phyloP scores from a whole-genome alignment of 306 rosid genomes.

The Rubus idaeus region DNA sequence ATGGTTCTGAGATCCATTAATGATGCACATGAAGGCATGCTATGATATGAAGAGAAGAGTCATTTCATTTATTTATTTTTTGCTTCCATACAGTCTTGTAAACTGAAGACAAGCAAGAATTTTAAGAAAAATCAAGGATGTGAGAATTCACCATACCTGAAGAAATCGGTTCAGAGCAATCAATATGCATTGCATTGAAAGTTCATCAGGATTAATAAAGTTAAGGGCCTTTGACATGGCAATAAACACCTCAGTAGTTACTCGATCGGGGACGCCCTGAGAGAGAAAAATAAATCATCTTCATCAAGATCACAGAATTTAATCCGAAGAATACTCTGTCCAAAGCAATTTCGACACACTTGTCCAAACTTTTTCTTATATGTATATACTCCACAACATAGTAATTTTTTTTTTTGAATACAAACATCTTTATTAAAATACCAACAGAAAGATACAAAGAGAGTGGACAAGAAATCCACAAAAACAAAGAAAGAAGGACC shows the following conservation, averaged over 20 bases:
- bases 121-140: conserved; percentile 13
- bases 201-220: conserved; percentile 97
- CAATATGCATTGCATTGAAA: conserved; percentile 98
- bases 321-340: not conserved
- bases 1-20: not conserved
- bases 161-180: conserved; percentile 95
- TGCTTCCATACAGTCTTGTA: not conserved
- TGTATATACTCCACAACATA: not conserved
- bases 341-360: not conserved
- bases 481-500: too few relatives aligned
- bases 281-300: conserved; percentile 7
- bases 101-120: not conserved
- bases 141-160: conserved; percentile 59
- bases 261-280: conserved; percentile 92
- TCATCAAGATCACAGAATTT: not conserved
- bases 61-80: not conserved
- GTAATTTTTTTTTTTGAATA: too few relatives aligned
- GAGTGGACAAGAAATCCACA: too few relatives aligned
- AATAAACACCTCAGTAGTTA: conserved; percentile 94
- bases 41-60: not conserved
- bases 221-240: conserved; percentile 99
- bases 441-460: too few relatives aligned
- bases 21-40: not conserved
- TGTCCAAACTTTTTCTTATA: not conserved
- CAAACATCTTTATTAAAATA: too few relatives aligned